Evolutionary conservation across 2,329 filamentous ascomycete genomes (phyloP).

Genomic region (Bipolaris sorokiniana): DNA sequence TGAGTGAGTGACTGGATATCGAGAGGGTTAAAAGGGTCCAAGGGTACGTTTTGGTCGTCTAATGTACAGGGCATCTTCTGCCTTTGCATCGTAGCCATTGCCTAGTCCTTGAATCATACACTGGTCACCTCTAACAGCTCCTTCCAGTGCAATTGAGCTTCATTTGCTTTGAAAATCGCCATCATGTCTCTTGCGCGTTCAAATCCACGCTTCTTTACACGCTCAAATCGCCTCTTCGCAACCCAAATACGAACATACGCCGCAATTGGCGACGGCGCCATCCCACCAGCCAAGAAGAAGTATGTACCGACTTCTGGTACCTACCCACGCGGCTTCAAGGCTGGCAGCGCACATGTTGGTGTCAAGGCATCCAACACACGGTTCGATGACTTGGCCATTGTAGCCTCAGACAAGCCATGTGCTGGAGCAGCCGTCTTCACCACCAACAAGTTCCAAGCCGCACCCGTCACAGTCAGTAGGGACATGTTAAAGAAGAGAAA

Average conservation of each 20-base stretch:
- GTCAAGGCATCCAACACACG: constrained; percentile 92
- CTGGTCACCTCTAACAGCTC: constrained; percentile 7
- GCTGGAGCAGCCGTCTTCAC: constrained; percentile 93
- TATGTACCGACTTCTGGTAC: constrained; percentile 85
- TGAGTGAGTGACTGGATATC: constrained; percentile 17
- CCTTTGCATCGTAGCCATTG: not conserved
- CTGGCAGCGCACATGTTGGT: constrained; percentile 86
- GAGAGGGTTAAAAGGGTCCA: constrained; percentile 2
- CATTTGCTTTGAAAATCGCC: not conserved
- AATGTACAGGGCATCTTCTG: not conserved
- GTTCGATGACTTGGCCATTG: constrained; percentile 87
- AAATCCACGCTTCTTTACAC: constrained; percentile 36
- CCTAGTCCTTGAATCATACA: constrained; percentile 1
- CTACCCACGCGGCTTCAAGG: constrained; percentile 89
- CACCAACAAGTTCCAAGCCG: constrained; percentile 97
- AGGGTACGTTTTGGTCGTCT: constrained; percentile 12
- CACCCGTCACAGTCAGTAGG: constrained; percentile 85
- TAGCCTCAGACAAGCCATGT: constrained; percentile 85
- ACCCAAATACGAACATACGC: constrained; percentile 62
- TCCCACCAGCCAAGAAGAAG: constrained; percentile 84
- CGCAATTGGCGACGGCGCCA: constrained; percentile 62
- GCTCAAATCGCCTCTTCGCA: constrained; percentile 31
- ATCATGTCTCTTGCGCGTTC: constrained; percentile 44
- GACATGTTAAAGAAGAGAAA: constrained; percentile 70
- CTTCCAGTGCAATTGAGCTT: constrained; percentile 4